Evolutionary conservation across 192 early-diverging fungal genomes (phyloP), one percentile per base, ranked within the genome.

Genomic region (Jimgerdemannia lactiflua): DNA sequence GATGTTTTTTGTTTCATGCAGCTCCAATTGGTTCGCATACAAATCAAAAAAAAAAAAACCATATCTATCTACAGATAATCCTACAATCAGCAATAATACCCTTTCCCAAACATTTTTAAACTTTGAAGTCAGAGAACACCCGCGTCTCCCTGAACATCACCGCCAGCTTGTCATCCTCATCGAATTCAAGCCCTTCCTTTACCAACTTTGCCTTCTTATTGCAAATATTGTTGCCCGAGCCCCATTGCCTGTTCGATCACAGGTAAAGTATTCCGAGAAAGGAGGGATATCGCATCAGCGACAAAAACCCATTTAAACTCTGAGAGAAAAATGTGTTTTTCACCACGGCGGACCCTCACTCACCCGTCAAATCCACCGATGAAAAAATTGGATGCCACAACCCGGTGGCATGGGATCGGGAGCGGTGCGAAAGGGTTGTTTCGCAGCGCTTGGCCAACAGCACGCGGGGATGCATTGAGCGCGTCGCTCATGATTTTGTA

Each of bases 361-460:
- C 40, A 68, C 67, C 92, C 91, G 54, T 77, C 77, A 75, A 92
- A 94, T 0, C 92, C 92, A 17, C 92, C 92, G n/a, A 94, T 83
- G 54, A 86, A 87, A 66, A 80, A 79, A 74, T 90, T 85, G 3
- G 88, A 78, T 9, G 89, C 85, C 70, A 92, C 72, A 19, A 94
- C 88, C 10, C 92, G 86, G 76, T 94, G 91, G 75, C 92, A 94
- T 3, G 92, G 91, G 0, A 94, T 84, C 4, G 91, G 92, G 4
- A 85, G 70, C 29, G 92, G 92, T 29, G 84, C 86, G 74, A 91
- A 94, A 3, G 92, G 92, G 73, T 94, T 94, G 69, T 84, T 79
- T 19, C 84, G 70, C 67, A 94, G 79, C 8, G 91, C 92, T 19
- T 89, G 88, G 2, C 92, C 92, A 0, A 94, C 91, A 0, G 90